Percentiles rank a stretch among this genome's conserved stretches.
Conservation (phyloP, 768 basidiomycete genomes). For the Pleurotus giganteus region DNA sequence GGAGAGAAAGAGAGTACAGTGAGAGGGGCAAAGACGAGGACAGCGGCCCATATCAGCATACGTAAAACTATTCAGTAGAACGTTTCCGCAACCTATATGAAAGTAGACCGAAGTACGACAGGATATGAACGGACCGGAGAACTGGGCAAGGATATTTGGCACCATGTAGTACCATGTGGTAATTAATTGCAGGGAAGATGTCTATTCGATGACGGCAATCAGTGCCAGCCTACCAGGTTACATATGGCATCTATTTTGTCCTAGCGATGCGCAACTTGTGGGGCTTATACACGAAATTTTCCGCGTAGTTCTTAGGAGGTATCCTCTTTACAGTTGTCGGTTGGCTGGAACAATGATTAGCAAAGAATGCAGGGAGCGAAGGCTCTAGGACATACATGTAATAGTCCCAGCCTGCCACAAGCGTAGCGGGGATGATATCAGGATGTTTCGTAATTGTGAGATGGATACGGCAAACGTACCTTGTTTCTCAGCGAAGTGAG, state of each 20-base stretch:
- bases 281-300: slow-evolving; percentile 87
- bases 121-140: no score
- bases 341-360: slow-evolving; percentile 41
- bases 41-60: background rate
- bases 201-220: background rate
- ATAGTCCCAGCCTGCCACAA: slow-evolving; percentile 83
- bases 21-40: background rate
- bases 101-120: no score
- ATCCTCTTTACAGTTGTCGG: slow-evolving; percentile 59
- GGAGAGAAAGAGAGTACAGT: background rate
- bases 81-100: no score
- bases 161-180: no score
- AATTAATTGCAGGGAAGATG: background rate
- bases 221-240: background rate
- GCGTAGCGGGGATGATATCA: slow-evolving; percentile 13
- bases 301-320: slow-evolving; percentile 85
- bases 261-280: slow-evolving; percentile 77
- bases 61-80: background rate
- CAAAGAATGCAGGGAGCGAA: slow-evolving; percentile 6
- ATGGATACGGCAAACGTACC: slow-evolving; percentile 46
- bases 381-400: slow-evolving; percentile 60
- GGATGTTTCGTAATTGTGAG: slow-evolving; percentile 4
- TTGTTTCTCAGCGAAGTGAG: slow-evolving; percentile 97
- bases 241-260: slow-evolving; percentile 74
- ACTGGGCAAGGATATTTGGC: no score